Conservation (phyloP, 805 yeast species). For the Metschnikowia amazonensis region DNA sequence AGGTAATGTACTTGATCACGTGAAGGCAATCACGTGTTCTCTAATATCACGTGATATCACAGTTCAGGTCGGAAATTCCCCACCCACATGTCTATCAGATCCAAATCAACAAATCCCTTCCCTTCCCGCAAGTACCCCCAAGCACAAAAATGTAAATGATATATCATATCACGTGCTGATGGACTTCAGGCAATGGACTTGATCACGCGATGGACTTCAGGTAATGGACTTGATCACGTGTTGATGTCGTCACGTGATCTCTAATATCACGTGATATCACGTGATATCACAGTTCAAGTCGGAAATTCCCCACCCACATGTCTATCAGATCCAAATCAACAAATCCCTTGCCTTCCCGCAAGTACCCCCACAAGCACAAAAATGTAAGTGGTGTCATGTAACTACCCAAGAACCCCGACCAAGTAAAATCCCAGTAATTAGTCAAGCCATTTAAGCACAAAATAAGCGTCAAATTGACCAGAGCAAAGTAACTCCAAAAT, state of each 20-base stretch:
- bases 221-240: too few species aligned
- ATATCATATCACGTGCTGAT: too few species aligned
- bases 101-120: not conserved
- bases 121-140: constrained; percentile 7
- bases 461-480: constrained; percentile 16
- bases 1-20: too few species aligned
- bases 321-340: constrained; percentile 1
- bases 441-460: constrained; percentile 18
- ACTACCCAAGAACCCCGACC: constrained; percentile 12
- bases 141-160: constrained; percentile 6
- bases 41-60: too few species aligned
- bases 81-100: not conserved
- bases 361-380: constrained; percentile 7
- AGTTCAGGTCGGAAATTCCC: constrained; percentile 1
- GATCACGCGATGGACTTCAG: too few species aligned
- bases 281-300: too few species aligned
- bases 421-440: constrained; percentile 17
- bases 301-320: constrained; percentile 1
- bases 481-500: constrained; percentile 17
- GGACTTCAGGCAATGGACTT: too few species aligned
- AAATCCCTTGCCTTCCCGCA: not conserved
- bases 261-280: too few species aligned
- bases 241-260: too few species aligned
- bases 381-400: constrained; percentile 16
- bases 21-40: too few species aligned